Conservation (phyloP, 108 stramenopile species). For the Asterionellopsis glacialis region DNA sequence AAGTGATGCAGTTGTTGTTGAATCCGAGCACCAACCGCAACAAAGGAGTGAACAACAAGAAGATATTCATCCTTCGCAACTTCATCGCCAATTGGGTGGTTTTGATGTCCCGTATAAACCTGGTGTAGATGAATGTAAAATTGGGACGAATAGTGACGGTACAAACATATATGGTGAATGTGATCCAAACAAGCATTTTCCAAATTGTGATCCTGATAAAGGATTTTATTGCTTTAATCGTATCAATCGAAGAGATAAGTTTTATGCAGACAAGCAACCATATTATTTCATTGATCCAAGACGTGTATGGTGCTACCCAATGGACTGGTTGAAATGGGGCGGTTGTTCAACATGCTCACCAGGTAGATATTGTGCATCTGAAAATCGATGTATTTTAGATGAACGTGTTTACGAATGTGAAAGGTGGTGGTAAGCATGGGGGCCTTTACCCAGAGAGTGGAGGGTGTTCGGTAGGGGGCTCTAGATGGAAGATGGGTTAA, state of each 20-base stretch:
- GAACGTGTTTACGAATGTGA: conserved; percentile 41
- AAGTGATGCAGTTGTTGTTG: too few relatives aligned
- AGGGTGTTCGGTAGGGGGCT: too few relatives aligned
- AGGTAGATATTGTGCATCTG: conserved; percentile 46
- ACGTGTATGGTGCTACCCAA: conserved; percentile 46
- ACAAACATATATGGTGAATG: conserved; percentile 30
- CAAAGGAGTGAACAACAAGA: too few relatives aligned
- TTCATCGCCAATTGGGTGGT: not conserved
- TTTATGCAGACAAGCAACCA: conserved; percentile 37
- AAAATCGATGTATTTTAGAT: conserved; percentile 52
- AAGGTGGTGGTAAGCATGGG: conserved; percentile 34
- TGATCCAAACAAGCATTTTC: conserved; percentile 29
- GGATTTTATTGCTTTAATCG: conserved; percentile 52
- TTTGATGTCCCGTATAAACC: conserved; percentile 8
- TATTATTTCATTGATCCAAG: conserved; percentile 30
- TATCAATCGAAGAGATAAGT: conserved; percentile 41
- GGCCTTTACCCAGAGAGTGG: too few relatives aligned
- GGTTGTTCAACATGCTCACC: conserved; percentile 50
- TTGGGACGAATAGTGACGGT: conserved; percentile 5
- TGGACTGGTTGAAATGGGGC: conserved; percentile 13
- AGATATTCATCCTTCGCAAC: not conserved
- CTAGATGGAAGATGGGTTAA: too few relatives aligned
- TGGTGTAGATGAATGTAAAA: conserved; percentile 30
- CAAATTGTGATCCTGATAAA: conserved; percentile 15
- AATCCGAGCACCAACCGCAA: too few relatives aligned